Evolutionary conservation across 495 filamentous ascomycete genomes (phyloP), one percentile per base, ranked within the genome.

Genomic region (Lophiotrema nucula): DNA sequence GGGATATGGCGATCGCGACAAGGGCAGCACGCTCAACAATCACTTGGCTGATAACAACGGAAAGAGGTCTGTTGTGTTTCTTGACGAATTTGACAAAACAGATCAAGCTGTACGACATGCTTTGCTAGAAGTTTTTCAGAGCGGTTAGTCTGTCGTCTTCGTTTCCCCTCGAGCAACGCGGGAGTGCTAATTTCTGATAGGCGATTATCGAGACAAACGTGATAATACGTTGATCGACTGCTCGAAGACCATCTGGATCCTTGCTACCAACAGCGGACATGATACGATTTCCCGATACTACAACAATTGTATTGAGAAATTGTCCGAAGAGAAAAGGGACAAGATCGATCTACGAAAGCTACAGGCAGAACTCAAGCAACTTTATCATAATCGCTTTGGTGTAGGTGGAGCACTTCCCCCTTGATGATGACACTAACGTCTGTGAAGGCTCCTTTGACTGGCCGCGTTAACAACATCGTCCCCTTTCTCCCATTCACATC

Each of bases 1-100:
- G 3, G 72, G 75, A 1, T 79, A 70, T 26, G 12, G 50, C 4
- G 69, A 70, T 0, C 52, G 43, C 10, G 68, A 77, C 23, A 26
- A 65, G 3, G 79, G 81, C 0, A 70, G 73, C 0, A 63, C 66
- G 3, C 42, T 82, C 21, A 83, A 82, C 43, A 82, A 83, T 60
- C 81, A 79, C 60, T 65, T 83, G 1, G 73, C 69, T 1, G 50
- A 47, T 12, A 67, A 79, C 37, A 64, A 60, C 13, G 76, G 72
- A 12, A 33, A 72, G 47, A 63, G 68, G 16, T 67, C 70, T 25
- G 73, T 84, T 5, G 74, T 83, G 1, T 82, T 80, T 53, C 58
- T 84, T 6, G 81, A 83, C 46, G 79, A 83, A 39, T 81, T 84
- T 31, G 80, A 83, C 41, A 83, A 83, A 64, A 81, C 79, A 18